Evolutionary conservation across 306 rosid species (phyloP), one percentile per base, ranked within the genome.

Genomic region (Lathyrus tuberosus): DNA sequence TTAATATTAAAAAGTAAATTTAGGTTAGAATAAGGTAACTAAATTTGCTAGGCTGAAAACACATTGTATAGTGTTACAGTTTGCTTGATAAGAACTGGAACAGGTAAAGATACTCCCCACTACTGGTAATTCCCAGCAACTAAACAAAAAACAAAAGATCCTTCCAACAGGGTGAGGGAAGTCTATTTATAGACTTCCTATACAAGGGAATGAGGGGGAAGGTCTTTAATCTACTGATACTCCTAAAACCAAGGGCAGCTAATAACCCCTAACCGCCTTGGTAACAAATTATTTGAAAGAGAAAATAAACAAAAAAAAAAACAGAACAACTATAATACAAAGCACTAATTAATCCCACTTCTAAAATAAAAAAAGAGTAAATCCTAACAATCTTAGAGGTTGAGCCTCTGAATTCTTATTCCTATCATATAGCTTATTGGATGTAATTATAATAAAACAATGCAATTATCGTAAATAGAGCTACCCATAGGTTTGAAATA

Each of bases 1-100:
- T 62, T 53, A 47, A 17, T 28, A 37, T 65, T 72, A 58, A 63
- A 70, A 75, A 41, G 31, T 75, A 72, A 41, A 47, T 62, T 17
- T 40, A 28, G 49, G 17, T 16, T 46, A 71, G 31, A 74, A 63
- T 70, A 67, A 67, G 75, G 63, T 62, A 51, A 59, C 62, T 26
- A 62, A 69, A 75, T 65, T 75, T 26, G 1, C 62, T 38, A 13
- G 56, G 59, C 58, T 63, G 30, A 70, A 37, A 71, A 67, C 37
- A 53, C n/a, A 67, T 37, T 47, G 64, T 48, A 60, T 35, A 35
- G 10, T 35, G 40, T 35, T 35, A 35, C 1, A 35, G 8, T 35
- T 35, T 35, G 40, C 40, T 7, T 35, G 40, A 35, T 35, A 8
- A 35, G 40, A 7, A 35, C 40, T 35, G 40, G 40, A 35, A 35